Base-by-base conservation (phyloP, 108 stramenopile genomes). In the Stephanodiscus triporus region DNA sequence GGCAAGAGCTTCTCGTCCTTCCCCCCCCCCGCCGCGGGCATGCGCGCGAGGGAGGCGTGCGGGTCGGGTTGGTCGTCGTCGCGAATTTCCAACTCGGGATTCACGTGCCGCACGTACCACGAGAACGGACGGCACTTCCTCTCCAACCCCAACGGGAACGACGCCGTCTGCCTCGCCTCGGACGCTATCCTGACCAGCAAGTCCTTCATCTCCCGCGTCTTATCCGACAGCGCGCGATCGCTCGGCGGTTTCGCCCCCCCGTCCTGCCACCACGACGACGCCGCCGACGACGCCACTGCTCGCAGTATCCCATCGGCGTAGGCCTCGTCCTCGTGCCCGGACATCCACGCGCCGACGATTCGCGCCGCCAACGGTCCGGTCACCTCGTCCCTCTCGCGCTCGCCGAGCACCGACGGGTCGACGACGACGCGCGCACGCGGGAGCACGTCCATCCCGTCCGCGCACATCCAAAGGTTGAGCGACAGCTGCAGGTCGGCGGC, bases 391-490 rank as follows among this genome's bases (percentile, higher is more conserved):
- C 43, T 63, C 55, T 75, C 70, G 61, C 65, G 1, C 53, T 47
- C 16, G 48, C 74, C n/a, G 48, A 76, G 43, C 37, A 75, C 37
- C 66, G 40, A 19, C 54, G 65, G 62, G 64, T 70, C 69, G 9
- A 82, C 74, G 22, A 54, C 45, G 4, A 73, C 87, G 17, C 84
- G 68, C 36, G 85, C 72, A 9, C 22, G 32, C 45, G 19, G 53
- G 34, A 84, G 26, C 24, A 95, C 86, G 70, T 95, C 91, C 36
- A 95, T 90, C 7, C 94, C 94, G 79, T 95, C 94, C 13, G 82
- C 94, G 78, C 94, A 95, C 72, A 95, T 78, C 94, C 94, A 95
- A 23, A 95, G 61, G 69, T 91, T 91, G 37, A 95, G 70, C 4
- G 90, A 67, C 36, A 95, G 50, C 63, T 95, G 90, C 30, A 95